Evolutionary conservation across 106 monocot species (phyloP), one percentile per base, ranked within the genome.

Genomic region (Vanilla planifolia): DNA sequence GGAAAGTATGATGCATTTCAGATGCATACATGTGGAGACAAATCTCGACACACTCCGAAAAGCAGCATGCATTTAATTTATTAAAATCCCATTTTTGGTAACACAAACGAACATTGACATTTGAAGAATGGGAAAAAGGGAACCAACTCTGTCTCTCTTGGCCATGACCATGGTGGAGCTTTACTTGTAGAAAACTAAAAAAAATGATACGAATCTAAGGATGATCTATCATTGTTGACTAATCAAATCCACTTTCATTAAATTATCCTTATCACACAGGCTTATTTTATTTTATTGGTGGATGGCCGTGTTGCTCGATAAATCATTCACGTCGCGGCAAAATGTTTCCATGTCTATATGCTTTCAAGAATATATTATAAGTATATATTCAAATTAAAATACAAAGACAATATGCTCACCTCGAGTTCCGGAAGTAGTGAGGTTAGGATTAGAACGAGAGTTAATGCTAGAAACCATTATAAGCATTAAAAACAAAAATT

Each of bases 161-260:
- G 10, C 10, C 7, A 37, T 45, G 44, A 16, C 39, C 39, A 45
- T 45, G 15, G 15, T 45, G 44, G 17, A 45, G 44, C 44, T 45
- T 45, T 45, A 45, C 10, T 15, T 45, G 44, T 0, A 45, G 4
- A 45, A 45, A 3, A 45, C 17, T 45, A 45, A 16, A n/a, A 15
- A 4, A 45, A 16, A 4, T 4, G 45, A 15, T 4, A 45, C 15
- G 45, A 45, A 45, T n/a, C 16, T 45, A 16, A 15, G 19, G 19
- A 45, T 45, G 45, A 45, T 45, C 45, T 45, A n/a, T 15, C 45
- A n/a, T 45, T 45, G 45, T n/a, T 45, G 45, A 45, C 45, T 45
- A 45, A 45, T 45, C 17, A 15, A 45, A 16, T n/a, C 45, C 10
- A 4, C 45, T 20, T 37, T 20, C 5, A 45, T 45, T 45, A 16